Conservation (phyloP, 2,329 filamentous ascomycete species). For the Colletotrichum sublineola region DNA sequence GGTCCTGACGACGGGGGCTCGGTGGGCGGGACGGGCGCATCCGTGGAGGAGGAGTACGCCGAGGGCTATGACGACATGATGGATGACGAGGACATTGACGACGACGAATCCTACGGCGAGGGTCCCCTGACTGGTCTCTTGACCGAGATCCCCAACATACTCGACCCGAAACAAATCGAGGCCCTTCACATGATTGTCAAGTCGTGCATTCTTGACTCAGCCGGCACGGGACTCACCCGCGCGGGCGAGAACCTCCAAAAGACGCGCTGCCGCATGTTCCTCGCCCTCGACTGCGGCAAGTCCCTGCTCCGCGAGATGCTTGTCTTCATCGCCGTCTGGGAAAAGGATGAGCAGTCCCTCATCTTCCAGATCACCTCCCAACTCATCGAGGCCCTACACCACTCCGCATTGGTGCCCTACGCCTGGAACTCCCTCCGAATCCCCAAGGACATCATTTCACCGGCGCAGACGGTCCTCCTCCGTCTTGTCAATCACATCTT, state of each 20-base stretch:
- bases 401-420: constrained; percentile 90
- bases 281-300: constrained; percentile 90
- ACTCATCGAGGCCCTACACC: constrained; percentile 92
- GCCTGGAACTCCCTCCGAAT: constrained; percentile 93
- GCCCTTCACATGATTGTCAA: constrained; percentile 98
- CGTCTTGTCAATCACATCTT: constrained; percentile 93
- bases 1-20: constrained; percentile 59
- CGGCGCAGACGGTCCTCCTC: constrained; percentile 92
- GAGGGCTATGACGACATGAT: constrained; percentile 65
- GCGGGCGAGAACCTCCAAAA: constrained; percentile 88
- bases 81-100: constrained; percentile 77
- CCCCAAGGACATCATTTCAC: constrained; percentile 95
- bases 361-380: constrained; percentile 98
- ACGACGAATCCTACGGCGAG: constrained; percentile 84
- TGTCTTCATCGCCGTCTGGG: constrained; percentile 98
- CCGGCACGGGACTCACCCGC: constrained; percentile 75
- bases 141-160: constrained; percentile 93
- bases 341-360: constrained; percentile 90
- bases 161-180: constrained; percentile 95
- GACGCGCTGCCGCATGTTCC: constrained; percentile 87
- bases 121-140: constrained; percentile 86
- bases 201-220: constrained; percentile 89
- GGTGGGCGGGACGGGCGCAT: background rate
- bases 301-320: constrained; percentile 91
- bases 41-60: constrained; percentile 41